Percentiles rank a stretch among this genome's conserved stretches.
phyloP scores from a whole-genome alignment of 2,329 filamentous ascomycete species.

The Botrytis cinerea region DNA sequence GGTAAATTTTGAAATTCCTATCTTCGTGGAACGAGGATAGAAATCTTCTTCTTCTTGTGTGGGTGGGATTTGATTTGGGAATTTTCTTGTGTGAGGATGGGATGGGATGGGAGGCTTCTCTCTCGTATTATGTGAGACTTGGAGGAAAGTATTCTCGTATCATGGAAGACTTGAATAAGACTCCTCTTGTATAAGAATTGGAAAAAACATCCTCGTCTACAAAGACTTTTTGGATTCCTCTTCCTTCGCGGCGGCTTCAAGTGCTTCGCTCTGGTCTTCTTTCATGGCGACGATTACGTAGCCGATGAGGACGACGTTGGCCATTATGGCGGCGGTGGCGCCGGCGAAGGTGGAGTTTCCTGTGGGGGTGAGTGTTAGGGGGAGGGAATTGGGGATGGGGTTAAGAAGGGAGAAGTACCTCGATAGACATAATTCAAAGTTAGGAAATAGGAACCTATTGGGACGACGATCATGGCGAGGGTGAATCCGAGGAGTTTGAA shows the following conservation, averaged over 20 bases:
- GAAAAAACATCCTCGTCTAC: background rate
- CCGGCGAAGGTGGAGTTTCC: slow-evolving; percentile 89
- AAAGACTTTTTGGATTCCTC: slow-evolving; percentile 28
- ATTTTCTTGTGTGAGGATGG: background rate
- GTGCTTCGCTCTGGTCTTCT: slow-evolving; percentile 64
- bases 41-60: background rate
- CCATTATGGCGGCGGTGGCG: slow-evolving; percentile 80
- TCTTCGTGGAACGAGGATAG: background rate
- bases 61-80: background rate
- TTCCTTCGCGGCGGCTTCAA: slow-evolving; percentile 48
- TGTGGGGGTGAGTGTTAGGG: slow-evolving; percentile 43
- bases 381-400: background rate
- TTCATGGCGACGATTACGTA: slow-evolving; percentile 91
- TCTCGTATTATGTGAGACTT: background rate
- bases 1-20: background rate
- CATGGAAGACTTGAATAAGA: background rate
- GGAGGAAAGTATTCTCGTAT: no score
- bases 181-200: background rate
- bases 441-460: slow-evolving; percentile 86
- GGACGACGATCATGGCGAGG: slow-evolving; percentile 83
- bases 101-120: background rate
- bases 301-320: slow-evolving; percentile 86
- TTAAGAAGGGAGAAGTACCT: slow-evolving; percentile 53
- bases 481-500: slow-evolving; percentile 89
- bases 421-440: slow-evolving; percentile 75